Evolutionary conservation across 2,329 filamentous ascomycete genomes (phyloP), one percentile per base, ranked within the genome.

Genomic region (Ceratocystis cacaofunesta): DNA sequence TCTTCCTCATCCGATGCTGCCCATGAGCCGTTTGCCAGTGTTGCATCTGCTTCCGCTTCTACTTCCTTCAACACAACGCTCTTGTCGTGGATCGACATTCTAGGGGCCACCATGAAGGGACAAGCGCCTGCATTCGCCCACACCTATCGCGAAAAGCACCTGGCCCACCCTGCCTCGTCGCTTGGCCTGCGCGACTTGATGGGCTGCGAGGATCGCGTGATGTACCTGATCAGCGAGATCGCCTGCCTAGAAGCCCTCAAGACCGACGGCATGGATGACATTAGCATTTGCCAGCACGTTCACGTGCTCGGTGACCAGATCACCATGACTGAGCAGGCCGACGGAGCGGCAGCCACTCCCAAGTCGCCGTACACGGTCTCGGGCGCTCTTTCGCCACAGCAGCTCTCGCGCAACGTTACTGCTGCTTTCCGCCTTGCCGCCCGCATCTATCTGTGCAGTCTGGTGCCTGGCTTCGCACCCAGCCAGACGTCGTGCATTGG

Each of bases 191-290:
- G 88, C 64, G 91, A 95, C 78, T 82, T 97, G 63, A 97, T 97
- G 92, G 94, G 94, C 70, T 97, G 94, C 75, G 92, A 97, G 69
- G 94, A 99, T 76, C 85, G 86, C 25, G 88, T 97, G 76, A 96
- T 99, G 91, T 97, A 96, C 75, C 81, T 97, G 71, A 95, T 99
- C 74, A 95, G 91, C 1, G 94, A 99, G 77, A 96, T 97, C 71
- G 90, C 92, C 65, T 97, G 94, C 75, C 85, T 99, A 64, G 94
- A 97, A 74, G 88, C 89, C 2, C 83, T 96, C 69, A 95, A 94
- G 79, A 78, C 80, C 48, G 85, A 88, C 68, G 89, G 88, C 70
- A 90, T 94, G 78, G 89, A 95, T 70, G 87, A 94, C 72, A 86
- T 94, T 69, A 84, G 85, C 62, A 84, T 97, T 57, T 96, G 92